A percentile compares a stretch with the other conserved stretches of the same genome.
Conservation (phyloP, 192 early-diverging fungal genomes). For the Backusella luteola region DNA sequence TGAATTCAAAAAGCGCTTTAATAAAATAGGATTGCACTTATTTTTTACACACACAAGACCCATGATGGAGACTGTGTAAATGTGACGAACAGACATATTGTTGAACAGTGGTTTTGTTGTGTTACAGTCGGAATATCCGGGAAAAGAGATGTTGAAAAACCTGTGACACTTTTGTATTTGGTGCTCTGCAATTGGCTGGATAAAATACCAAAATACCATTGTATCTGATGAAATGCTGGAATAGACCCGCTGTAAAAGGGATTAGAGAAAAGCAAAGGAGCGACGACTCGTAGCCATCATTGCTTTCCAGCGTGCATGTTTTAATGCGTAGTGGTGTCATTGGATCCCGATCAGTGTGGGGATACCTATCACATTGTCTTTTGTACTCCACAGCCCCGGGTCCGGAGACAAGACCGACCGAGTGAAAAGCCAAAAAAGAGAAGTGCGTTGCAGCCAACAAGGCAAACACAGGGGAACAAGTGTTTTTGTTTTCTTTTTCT, state of each 20-base stretch:
- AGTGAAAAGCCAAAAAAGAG: not conserved
- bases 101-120: not conserved
- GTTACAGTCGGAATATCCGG: slow-evolving; percentile 6
- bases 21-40: no score
- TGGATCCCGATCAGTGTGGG: not conserved
- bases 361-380: slow-evolving; percentile 12
- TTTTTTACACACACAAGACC: no score
- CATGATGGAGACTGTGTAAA: no score
- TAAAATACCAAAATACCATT: not conserved
- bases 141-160: not conserved
- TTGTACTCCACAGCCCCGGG: slow-evolving; percentile 10
- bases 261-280: not conserved
- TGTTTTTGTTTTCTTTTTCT: not conserved
- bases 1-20: no score
- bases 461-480: not conserved
- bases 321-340: not conserved
- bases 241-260: not conserved
- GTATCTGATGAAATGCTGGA: not conserved
- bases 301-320: not conserved
- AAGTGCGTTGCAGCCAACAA: not conserved
- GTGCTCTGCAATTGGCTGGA: not conserved
- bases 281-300: not conserved
- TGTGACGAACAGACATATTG: not conserved
- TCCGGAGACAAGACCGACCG: slow-evolving; percentile 16
- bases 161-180: slow-evolving; percentile 4